Evolutionary conservation across 352 stramenopile genomes (phyloP), one percentile per base, ranked within the genome.

Genomic region (Pythium apleroticum): DNA sequence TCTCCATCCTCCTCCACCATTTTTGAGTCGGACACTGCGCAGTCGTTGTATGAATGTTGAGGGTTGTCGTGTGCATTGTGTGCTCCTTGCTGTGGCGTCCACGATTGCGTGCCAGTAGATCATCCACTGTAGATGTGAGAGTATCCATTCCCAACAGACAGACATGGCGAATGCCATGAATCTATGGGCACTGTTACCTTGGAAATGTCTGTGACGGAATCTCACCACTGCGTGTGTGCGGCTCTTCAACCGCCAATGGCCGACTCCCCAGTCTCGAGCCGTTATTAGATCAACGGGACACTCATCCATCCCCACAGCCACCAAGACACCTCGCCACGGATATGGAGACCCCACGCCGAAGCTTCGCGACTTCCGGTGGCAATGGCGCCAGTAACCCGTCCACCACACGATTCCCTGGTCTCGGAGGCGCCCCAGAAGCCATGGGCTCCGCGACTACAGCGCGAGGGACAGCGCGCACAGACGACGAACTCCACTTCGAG

Each of bases 401-500:
- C 2, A 69, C 64, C 10, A 30, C 56, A 2, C 57, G 57, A 10
- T 71, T 71, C 45, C 57, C 52, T n/a, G 64, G 64, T 12, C 43
- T 66, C 52, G 64, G 63, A n/a, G 63, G 50, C 25, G 33, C 55
- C 12, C 46, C 50, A 6, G 11, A 50, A 24, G 24, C 22, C 50
- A 54, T 19, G 27, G 22, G 31, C 31, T 25, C n/a, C 2, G n/a
- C 17, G 1, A 39, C 50, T 24, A 43, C 22, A 19, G 19, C 22
- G 12, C 27, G 30, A n/a, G 49, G 52, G 30, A 57, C 27, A 14
- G 39, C 61, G 1, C 45, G 54, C 12, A 66, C 59, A 0, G 66
- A 68, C 39, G 66, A 72, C 24, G 59, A 65, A 45, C 33, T 65
- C 37, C 60, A 69, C 24, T 69, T 73, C 48, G 72, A 74, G 33